A percentile compares a stretch with the other conserved stretches of the same genome.
Evolutionary conservation across 2,329 filamentous ascomycete species (phyloP).

Genomic region (Conoideocrella luteorostrata): DNA sequence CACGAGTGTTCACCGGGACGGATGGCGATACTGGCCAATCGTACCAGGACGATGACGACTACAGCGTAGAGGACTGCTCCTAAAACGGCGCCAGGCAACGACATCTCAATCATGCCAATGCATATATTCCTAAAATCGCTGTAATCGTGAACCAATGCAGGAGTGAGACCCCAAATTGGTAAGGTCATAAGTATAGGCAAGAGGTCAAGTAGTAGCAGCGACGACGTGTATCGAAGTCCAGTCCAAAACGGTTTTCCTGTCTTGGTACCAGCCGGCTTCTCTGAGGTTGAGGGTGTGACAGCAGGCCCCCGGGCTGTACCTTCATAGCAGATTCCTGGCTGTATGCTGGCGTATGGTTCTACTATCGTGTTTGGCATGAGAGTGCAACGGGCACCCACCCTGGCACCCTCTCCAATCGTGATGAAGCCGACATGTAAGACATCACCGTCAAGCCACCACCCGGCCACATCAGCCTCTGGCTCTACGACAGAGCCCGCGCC

Average conservation of each 20-base stretch:
- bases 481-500: constrained; percentile 13
- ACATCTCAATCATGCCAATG: constrained; percentile 7
- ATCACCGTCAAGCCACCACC: constrained; percentile 17
- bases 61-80: constrained; percentile 8
- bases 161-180: constrained; percentile 9
- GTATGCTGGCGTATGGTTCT: constrained; percentile 10
- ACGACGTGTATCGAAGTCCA: constrained; percentile 7
- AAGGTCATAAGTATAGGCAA: constrained; percentile 7
- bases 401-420: constrained; percentile 12
- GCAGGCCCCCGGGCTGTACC: constrained; percentile 4
- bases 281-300: neutral
- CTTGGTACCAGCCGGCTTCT: too few relatives aligned
- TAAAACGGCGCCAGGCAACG: constrained; percentile 7
- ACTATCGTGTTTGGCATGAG: constrained; percentile 12
- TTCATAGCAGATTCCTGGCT: constrained; percentile 9
- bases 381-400: constrained; percentile 12
- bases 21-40: constrained; percentile 8
- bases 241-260: constrained; percentile 4
- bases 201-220: constrained; percentile 10
- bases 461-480: constrained; percentile 14
- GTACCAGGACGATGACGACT: constrained; percentile 6
- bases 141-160: constrained; percentile 10
- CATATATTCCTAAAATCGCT: constrained; percentile 6
- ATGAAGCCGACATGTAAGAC: constrained; percentile 12
- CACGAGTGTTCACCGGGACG: constrained; percentile 13